Conservation (phyloP, 2,329 filamentous ascomycete genomes). For the Pyrenophora seminiperda region DNA sequence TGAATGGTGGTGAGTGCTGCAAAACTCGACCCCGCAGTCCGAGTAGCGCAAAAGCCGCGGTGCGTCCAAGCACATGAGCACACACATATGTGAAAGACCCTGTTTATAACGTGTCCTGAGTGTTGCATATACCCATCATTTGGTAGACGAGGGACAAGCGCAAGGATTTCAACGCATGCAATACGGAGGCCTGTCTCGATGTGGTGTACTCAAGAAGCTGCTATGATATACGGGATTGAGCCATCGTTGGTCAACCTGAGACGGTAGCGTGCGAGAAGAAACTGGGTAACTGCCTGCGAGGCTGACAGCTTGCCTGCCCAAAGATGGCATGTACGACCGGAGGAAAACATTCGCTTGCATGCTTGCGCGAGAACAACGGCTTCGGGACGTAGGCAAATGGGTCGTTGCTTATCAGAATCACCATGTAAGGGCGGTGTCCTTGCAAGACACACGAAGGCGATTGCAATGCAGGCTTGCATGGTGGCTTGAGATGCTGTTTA, state of each 20-base stretch:
- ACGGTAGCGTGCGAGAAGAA: constrained; percentile 24
- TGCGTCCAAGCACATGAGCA: background rate
- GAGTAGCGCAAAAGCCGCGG: constrained; percentile 2
- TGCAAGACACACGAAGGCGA: background rate
- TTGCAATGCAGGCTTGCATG: constrained; percentile 12
- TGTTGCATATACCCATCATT: constrained; percentile 11
- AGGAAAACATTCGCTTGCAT: too few relatives aligned
- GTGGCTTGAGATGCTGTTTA: constrained; percentile 12
- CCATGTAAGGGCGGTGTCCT: constrained; percentile 5
- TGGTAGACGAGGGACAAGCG: background rate
- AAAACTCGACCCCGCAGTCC: constrained; percentile 3
- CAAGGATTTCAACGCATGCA: constrained; percentile 9
- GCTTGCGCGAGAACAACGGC: constrained; percentile 4
- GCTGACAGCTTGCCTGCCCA: background rate
- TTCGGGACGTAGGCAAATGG: background rate
- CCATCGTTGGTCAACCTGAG: constrained; percentile 23
- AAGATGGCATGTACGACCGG: background rate
- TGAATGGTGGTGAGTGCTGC: background rate
- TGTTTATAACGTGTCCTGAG: background rate
- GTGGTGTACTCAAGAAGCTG: constrained; percentile 23
- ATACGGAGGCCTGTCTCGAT: constrained; percentile 17
- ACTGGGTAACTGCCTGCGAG: background rate
- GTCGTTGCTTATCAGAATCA: background rate
- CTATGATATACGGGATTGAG: constrained; percentile 3
- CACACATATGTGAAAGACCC: too few relatives aligned